Evolutionary conservation across 2,329 filamentous ascomycete genomes (phyloP), one percentile per base, ranked within the genome.

Genomic region (Madurella mycetomatis): DNA sequence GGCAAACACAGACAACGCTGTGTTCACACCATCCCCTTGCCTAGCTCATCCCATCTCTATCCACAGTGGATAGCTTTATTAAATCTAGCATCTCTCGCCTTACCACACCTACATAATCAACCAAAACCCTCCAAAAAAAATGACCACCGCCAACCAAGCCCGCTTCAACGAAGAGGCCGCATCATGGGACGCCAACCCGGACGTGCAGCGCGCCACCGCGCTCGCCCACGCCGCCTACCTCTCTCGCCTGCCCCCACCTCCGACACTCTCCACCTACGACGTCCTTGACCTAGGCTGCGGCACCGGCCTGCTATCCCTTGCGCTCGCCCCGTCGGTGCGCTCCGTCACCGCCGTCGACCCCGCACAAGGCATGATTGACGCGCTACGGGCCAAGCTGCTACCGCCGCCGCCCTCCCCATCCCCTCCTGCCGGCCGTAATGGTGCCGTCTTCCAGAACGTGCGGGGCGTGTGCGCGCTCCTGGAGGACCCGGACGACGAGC

Each of bases 231-330:
- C 74, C 32, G 74, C 77, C 13, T 74, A 82, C 39, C 65, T 75
- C 25, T 54, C 64, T 5, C 63, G 66, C 41, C 64, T 75, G 4
- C 72, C 74, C 1, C 65, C 56, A 31, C 58, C 66, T 49, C 50
- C 5, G 46, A 62, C 17, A 51, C 62, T 5, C 52, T 59, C 48
- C 34, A 61, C 64, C 13, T 64, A 76, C 30, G 70, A 79, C 53
- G 72, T 82, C 8, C 75, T 83, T 2, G 80, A 83, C 65, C 74
- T 83, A 16, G 80, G 80, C 49, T 81, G 78, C 59, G 80, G 80
- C 47, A 83, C 80, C 4, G 80, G 80, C 9, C 72, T 82, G 0
- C 72, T 83, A 19, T 78, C 76, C 9, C 70, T 79, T 45, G 69
- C 67, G 9, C 67, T 81, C 2, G 73, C 79, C 0, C 78, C 79